These are phyloP conservation scores for Cryptosporidium sp. DNA, from an alignment of 169 alveolate genomes.

Conservation along the genomic window DNA sequence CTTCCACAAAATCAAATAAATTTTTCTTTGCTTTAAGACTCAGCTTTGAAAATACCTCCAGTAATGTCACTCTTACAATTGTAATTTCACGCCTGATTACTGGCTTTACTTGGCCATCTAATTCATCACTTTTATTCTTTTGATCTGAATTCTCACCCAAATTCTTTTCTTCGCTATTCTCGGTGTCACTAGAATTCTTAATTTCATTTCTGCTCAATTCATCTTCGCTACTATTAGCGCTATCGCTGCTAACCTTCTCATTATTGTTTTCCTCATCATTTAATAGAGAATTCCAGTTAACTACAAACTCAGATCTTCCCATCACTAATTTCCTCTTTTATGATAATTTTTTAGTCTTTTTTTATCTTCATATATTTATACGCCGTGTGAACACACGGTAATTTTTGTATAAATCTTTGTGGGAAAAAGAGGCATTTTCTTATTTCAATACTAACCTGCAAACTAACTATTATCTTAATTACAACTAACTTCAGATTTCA, in stretches of 20 bases:
- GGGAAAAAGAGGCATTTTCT: not conserved
- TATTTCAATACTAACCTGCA: not conserved
- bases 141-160: not conserved
- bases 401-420: not conserved
- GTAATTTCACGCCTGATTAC: slow-evolving; percentile 4
- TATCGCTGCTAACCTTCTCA: not conserved
- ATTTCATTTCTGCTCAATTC: not conserved
- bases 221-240: not conserved
- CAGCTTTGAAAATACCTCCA: slow-evolving; percentile 46
- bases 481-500: not conserved
- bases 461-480: not conserved
- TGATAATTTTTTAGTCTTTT: not conserved
- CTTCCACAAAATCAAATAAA: slow-evolving; percentile 55
- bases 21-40: slow-evolving; percentile 31
- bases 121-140: not conserved
- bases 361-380: not conserved
- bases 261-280: not conserved
- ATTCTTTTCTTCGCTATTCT: not conserved
- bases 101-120: not conserved
- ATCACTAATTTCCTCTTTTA: not conserved
- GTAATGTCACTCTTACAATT: not conserved
- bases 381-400: slow-evolving; percentile 22
- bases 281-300: slow-evolving; percentile 16
- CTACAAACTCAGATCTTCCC: slow-evolving; percentile 4
- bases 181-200: not conserved